These are phyloP conservation scores for Pittosporum tobira DNA, from an alignment of 129 eudicot species.

Conservation along the genomic window DNA sequence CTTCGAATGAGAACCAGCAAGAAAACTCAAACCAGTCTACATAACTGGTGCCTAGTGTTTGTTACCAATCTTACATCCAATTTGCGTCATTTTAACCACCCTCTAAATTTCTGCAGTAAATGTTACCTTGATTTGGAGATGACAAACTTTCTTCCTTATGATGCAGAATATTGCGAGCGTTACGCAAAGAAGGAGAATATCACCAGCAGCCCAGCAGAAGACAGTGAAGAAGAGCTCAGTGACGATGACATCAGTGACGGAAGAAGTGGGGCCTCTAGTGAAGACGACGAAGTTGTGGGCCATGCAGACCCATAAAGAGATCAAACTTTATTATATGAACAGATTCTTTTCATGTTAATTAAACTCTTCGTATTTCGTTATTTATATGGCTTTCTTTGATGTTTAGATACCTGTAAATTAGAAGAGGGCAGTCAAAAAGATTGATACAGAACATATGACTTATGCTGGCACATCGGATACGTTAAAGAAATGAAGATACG, in stretches of 20 bases:
- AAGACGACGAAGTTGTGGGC: constrained; percentile 56
- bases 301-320: constrained; percentile 40
- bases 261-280: constrained; percentile 47
- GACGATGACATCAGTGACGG: constrained; percentile 52
- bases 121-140: no score
- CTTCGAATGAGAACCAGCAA: no score
- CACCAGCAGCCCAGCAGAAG: constrained; percentile 34
- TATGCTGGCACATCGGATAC: constrained; percentile 17
- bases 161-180: constrained; percentile 62
- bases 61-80: neutral
- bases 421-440: constrained; percentile 11
- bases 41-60: no score
- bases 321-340: constrained; percentile 13
- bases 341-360: no score
- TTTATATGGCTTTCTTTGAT: constrained; percentile 20
- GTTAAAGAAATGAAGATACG: constrained; percentile 23
- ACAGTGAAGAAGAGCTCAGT: constrained; percentile 64
- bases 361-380: constrained; percentile 7
- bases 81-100: neutral
- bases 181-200: constrained; percentile 66
- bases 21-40: no score
- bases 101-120: no score
- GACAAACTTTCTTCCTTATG: constrained; percentile 1
- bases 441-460: constrained; percentile 18
- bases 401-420: constrained; percentile 44